Percentiles rank a stretch among this genome's conserved stretches.
Conservation (phyloP, 345 rosid genomes). For the Acer yangbiense region DNA sequence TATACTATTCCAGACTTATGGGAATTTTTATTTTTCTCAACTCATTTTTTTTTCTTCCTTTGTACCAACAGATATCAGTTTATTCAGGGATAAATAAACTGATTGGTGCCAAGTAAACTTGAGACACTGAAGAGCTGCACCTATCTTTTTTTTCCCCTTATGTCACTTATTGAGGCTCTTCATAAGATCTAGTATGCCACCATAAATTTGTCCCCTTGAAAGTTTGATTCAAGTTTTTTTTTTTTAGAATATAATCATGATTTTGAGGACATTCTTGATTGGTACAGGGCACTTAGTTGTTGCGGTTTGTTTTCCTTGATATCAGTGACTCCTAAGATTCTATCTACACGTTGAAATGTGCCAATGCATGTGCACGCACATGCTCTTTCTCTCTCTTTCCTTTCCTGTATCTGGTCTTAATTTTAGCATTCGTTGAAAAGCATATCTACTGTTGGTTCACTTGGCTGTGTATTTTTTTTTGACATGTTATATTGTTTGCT, state of each 20-base stretch:
- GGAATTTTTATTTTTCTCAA: not conserved
- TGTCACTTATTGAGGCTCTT: not conserved
- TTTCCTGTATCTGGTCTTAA: not conserved
- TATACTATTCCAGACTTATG: not conserved
- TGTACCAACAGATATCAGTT: not conserved
- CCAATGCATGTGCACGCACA: not conserved
- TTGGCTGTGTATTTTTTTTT: not conserved
- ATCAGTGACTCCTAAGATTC: not conserved
- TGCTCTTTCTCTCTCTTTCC: not conserved
- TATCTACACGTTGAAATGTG: not conserved
- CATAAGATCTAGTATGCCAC: not conserved
- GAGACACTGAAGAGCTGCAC: not conserved
- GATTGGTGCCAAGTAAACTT: not conserved
- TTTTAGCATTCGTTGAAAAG: not conserved
- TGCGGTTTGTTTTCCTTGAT: not conserved
- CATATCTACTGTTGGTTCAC: not conserved
- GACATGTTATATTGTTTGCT: not conserved
- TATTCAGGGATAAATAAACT: not conserved
- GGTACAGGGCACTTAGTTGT: not conserved
- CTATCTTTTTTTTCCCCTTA: not conserved
- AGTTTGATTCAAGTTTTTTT: conserved; percentile 8
- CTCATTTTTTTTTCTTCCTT: not conserved
- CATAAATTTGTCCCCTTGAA: too few species aligned
- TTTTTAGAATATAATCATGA: not conserved
- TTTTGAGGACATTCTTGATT: not conserved